phyloP scores from a whole-genome alignment of 1,284 basidiomycete species.

The Apiotrichum sp. region DNA sequence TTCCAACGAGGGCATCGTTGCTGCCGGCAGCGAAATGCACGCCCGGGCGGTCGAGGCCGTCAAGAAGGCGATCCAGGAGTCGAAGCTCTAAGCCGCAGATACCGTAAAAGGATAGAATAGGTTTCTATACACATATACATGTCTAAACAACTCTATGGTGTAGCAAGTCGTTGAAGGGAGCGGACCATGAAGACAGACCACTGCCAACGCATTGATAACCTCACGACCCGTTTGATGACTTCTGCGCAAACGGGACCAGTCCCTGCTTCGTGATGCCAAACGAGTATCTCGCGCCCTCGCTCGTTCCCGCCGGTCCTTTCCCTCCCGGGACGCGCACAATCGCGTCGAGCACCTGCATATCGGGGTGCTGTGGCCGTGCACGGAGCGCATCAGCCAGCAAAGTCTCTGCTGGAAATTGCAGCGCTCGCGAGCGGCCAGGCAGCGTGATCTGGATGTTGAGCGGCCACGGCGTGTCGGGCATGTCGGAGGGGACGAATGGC shows the following conservation, averaged over 20 bases:
- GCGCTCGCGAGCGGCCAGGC: conserved; percentile 15
- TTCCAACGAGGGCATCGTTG: conserved; percentile 82
- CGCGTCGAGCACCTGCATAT: conserved; percentile 25
- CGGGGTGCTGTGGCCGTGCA: neutral
- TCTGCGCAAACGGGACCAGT: conserved; percentile 19
- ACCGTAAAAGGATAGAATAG: no score
- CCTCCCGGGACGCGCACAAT: conserved; percentile 24
- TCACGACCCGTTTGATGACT: no score
- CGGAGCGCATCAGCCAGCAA: conserved; percentile 33
- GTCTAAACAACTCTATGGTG: no score
- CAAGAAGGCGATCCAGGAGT: conserved; percentile 57
- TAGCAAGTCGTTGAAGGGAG: no score
- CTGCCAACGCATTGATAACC: no score
- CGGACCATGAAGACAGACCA: no score
- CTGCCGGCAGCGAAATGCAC: conserved; percentile 63
- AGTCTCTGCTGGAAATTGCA: conserved; percentile 36
- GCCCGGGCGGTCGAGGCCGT: conserved; percentile 67
- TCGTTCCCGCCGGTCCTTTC: conserved; percentile 14
- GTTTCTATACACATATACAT: no score
- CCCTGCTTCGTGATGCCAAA: conserved; percentile 29
- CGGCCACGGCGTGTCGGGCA: conserved; percentile 19
- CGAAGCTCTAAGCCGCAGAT: conserved; percentile 7
- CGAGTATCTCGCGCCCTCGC: conserved; percentile 22
- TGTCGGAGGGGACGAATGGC: conserved; percentile 17
- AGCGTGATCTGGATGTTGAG: conserved; percentile 36